Evolutionary conservation across 1,284 basidiomycete genomes (phyloP), one percentile per base, ranked within the genome.

Genomic region (Mycosarcoma mackinlayi): DNA sequence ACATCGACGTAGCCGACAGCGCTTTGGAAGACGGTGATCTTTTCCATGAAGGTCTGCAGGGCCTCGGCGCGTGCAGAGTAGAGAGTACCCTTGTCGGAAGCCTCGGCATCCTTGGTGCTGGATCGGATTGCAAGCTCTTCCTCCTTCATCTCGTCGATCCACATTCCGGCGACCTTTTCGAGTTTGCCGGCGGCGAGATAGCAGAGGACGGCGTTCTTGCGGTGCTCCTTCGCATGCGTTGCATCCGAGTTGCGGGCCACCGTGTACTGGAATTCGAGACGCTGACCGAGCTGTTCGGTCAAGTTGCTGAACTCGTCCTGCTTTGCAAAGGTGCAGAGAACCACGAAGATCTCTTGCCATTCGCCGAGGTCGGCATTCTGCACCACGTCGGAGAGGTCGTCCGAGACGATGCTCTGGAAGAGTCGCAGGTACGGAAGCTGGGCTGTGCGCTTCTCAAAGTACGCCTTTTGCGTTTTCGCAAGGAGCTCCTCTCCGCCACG

Each of bases 321-420:
- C 66, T 86, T 88, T 1, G 95, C 94, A 83, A 94, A 98, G 0
- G 95, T 98, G 86, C 94, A 98, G 14, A 98, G 84, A 3, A 98
- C 93, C 42, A 97, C 94, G 77, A 98, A 98, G 58, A 95, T 92
- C 84, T 98, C 95, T 71, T 91, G 89, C 96, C 95, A 98, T 82
- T 98, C 94, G 54, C 88, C 86, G 37, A 98, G 83, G 77, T 98
- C 94, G 16, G 94, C 95, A 78, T 98, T 96, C 83, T 96, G 93
- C 2, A 96, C 93, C 58, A 97, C 90, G 84, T 96, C 93, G 37
- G 89, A 87, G 13, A 98, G 88, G 78, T 97, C 94, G 79, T 94
- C 90, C 49, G 90, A 91, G 59, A 97, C 93, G 78, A 98, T 93
- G 23, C 91, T 93, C 83, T 98, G 93, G 88, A 95, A 93, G 6